Percentiles rank a stretch among this genome's conserved stretches.
Evolutionary conservation across 2,329 filamentous ascomycete species (phyloP).

Genomic region (Fusarium mexicanum): DNA sequence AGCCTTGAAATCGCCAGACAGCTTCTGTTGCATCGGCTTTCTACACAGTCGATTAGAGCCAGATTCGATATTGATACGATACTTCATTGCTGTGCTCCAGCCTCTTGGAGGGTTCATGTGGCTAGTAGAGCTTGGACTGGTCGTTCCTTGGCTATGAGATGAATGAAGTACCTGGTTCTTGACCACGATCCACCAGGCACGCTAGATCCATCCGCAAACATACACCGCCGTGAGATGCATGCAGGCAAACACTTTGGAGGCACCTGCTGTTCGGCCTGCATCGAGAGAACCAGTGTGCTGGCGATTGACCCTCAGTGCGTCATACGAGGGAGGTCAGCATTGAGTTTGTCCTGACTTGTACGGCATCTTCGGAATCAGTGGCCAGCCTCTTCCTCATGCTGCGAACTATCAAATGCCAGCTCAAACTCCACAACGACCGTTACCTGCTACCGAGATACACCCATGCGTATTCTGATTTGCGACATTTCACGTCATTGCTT

Average conservation of each 20-base stretch:
- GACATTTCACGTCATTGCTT: conserved; percentile 29
- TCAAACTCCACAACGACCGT: neutral
- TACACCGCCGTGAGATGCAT: conserved; percentile 30
- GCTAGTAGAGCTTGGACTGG: conserved; percentile 16
- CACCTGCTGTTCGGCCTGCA: conserved; percentile 5
- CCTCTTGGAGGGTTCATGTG: conserved; percentile 8
- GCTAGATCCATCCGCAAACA: conserved; percentile 7
- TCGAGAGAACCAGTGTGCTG: neutral
- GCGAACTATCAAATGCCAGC: conserved; percentile 7
- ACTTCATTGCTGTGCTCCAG: neutral
- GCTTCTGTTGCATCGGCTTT: neutral
- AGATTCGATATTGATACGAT: conserved; percentile 3
- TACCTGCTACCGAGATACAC: neutral
- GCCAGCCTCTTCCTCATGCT: neutral
- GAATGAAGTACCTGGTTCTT: conserved; percentile 1
- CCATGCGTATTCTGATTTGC: neutral
- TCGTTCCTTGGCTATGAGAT: conserved; percentile 14
- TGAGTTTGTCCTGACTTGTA: conserved; percentile 9
- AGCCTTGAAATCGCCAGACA: neutral
- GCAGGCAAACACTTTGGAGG: conserved; percentile 3
- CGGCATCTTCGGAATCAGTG: conserved; percentile 28
- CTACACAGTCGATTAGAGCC: neutral
- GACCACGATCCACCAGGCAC: conserved; percentile 14
- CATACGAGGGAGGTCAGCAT: conserved; percentile 25
- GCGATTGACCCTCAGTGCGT: conserved; percentile 10